Conservation (phyloP, 108 stramenopile genomes). For the Cyclostephanos invisitatus region DNA sequence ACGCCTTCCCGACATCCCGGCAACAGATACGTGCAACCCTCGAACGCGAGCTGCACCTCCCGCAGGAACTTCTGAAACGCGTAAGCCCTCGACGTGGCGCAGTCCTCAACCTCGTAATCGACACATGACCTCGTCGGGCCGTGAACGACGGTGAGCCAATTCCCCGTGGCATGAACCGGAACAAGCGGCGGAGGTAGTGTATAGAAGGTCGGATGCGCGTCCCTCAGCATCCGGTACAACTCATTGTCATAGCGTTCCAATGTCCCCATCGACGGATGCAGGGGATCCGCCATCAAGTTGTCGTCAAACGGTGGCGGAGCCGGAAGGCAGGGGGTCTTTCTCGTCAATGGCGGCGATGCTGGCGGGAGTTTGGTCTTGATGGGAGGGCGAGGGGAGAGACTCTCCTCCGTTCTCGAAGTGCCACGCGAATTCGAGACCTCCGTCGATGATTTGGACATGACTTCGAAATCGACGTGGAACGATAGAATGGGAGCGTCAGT, state of each 20-base stretch:
- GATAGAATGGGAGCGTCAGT: background rate
- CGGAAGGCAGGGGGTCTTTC: no score
- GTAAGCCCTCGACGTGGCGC: background rate
- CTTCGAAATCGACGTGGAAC: background rate
- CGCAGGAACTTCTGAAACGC: conserved; percentile 22
- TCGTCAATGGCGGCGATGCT: background rate
- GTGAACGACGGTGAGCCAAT: background rate
- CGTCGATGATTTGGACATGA: background rate
- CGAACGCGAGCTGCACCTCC: conserved; percentile 48
- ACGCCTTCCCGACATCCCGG: conserved; percentile 25
- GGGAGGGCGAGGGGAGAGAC: no score
- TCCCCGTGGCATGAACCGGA: background rate
- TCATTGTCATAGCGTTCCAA: background rate
- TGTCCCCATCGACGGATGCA: conserved; percentile 11
- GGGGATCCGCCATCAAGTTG: background rate
- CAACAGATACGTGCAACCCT: conserved; percentile 55
- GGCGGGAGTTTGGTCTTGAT: no score
- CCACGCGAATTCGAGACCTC: background rate
- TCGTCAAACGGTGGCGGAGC: background rate
- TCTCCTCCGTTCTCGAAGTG: no score
- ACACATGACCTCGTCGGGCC: background rate
- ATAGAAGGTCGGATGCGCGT: background rate
- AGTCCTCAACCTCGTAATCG: conserved; percentile 6
- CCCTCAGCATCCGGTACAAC: background rate
- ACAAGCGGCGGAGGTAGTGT: conserved; percentile 1